These are phyloP conservation scores for Lepidium sativum DNA, from an alignment of 345 rosid genomes.

Conservation along the genomic window DNA sequence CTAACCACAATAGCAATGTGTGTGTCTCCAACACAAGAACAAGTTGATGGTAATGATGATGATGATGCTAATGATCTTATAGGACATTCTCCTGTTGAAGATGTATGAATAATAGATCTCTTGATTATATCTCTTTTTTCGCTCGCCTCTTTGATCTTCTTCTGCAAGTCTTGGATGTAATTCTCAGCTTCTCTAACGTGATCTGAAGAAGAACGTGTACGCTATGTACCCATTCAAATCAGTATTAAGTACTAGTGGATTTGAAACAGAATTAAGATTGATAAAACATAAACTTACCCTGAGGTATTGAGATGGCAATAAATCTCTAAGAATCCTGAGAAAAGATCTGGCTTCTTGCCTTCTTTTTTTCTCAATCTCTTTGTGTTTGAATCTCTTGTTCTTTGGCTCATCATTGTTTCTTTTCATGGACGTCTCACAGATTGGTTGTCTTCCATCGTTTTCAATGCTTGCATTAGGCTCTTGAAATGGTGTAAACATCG, in stretches of 20 bases:
- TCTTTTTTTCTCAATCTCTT: conserved; percentile 20
- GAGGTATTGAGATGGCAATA: conserved; percentile 14
- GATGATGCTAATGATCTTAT: conserved; percentile 2
- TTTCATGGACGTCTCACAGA: neutral
- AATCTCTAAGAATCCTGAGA: conserved; percentile 9
- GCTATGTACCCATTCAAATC: neutral
- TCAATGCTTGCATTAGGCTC: neutral
- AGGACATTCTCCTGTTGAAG: neutral
- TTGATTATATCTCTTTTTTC: conserved; percentile 13
- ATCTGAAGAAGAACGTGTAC: conserved; percentile 22
- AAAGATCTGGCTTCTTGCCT: conserved; percentile 15
- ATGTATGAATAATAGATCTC: neutral
- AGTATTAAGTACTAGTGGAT: neutral
- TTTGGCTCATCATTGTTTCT: neutral
- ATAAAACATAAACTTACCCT: neutral
- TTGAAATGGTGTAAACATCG: conserved; percentile 8
- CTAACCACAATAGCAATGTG: conserved; percentile 9
- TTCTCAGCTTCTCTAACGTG: conserved; percentile 13
- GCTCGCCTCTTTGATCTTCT: conserved; percentile 1
- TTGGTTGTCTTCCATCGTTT: neutral
- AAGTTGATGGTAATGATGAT: neutral
- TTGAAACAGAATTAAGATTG: neutral
- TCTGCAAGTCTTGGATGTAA: conserved; percentile 22
- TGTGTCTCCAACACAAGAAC: conserved; percentile 18
- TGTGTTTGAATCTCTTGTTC: conserved; percentile 15